phyloP scores from a whole-genome alignment of 768 basidiomycete genomes.

The Mycena belliarum region DNA sequence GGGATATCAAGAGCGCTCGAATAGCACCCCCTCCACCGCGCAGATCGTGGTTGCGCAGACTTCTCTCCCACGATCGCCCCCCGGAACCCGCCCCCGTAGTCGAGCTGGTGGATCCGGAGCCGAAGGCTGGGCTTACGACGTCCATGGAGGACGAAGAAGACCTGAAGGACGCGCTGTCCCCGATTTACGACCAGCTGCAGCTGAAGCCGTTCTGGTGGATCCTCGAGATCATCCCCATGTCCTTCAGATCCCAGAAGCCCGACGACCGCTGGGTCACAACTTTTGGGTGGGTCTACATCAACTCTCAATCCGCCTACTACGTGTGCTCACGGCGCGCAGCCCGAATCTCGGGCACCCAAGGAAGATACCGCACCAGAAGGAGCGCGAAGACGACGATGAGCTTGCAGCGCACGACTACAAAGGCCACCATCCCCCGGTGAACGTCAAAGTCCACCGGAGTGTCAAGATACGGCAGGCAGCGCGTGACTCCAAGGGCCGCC shows the following conservation, averaged over 20 bases:
- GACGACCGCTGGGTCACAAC: conserved; percentile 41
- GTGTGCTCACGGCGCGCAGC: background rate
- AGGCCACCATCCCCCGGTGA: too few species aligned
- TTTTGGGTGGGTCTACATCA: conserved; percentile 32
- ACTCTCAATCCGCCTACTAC: too few species aligned
- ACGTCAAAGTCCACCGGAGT: too few species aligned
- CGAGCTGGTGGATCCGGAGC: conserved; percentile 31
- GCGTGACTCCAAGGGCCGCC: too few species aligned
- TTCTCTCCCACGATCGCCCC: conserved; percentile 18
- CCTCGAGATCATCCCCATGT: conserved; percentile 52
- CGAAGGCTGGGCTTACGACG: conserved; percentile 30
- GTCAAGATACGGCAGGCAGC: too few species aligned
- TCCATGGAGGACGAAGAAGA: conserved; percentile 60
- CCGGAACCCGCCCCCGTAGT: conserved; percentile 7
- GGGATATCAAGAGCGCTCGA: too few species aligned
- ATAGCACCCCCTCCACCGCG: conserved; percentile 35
- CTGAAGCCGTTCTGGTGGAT: conserved; percentile 60
- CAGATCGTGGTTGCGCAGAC: conserved; percentile 23
- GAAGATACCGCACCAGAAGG: too few species aligned
- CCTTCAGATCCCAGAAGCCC: conserved; percentile 40
- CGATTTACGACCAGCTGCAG: conserved; percentile 59
- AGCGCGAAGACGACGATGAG: too few species aligned
- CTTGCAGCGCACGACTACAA: too few species aligned
- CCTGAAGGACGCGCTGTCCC: conserved; percentile 51
- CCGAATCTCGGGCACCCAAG: too few species aligned